phyloP scores from a whole-genome alignment of 495 filamentous ascomycete genomes.

The Letharia columbiana region DNA sequence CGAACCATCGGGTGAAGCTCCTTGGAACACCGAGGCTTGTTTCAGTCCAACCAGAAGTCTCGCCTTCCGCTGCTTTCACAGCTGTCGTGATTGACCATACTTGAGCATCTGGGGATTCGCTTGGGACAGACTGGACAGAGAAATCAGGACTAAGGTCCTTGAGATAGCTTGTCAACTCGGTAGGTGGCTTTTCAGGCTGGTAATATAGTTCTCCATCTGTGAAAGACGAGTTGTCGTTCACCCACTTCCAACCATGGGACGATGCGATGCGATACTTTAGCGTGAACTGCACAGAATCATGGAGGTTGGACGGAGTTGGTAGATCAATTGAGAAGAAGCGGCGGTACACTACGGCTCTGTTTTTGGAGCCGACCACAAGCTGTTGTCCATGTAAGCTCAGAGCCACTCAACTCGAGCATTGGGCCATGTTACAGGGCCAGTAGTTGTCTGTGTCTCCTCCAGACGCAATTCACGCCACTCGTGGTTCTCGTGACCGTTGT shows the following conservation, averaged over 20 bases:
- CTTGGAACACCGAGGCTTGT: slow-evolving; percentile 58
- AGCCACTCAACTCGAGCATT: slow-evolving; percentile 28
- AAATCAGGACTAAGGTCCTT: slow-evolving; percentile 49
- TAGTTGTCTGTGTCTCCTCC: slow-evolving; percentile 25
- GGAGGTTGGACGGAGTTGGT: slow-evolving; percentile 25
- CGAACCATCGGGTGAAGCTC: slow-evolving; percentile 55
- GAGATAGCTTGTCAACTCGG: slow-evolving; percentile 54
- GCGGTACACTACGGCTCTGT: slow-evolving; percentile 21
- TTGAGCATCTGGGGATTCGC: slow-evolving; percentile 60
- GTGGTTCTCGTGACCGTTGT: slow-evolving; percentile 43
- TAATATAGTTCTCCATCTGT: slow-evolving; percentile 58
- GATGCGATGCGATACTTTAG: slow-evolving; percentile 56
- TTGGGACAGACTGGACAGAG: slow-evolving; percentile 44
- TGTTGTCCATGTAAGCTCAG: slow-evolving; percentile 31
- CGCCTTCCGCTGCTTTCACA: slow-evolving; percentile 45
- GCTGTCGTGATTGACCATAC: slow-evolving; percentile 60
- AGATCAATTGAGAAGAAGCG: slow-evolving; percentile 35
- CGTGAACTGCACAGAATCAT: slow-evolving; percentile 55
- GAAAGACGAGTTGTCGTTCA: slow-evolving; percentile 50
- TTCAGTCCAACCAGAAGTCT: slow-evolving; percentile 45
- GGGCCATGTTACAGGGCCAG: slow-evolving; percentile 32
- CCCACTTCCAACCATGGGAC: slow-evolving; percentile 64
- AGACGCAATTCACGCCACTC: slow-evolving; percentile 36
- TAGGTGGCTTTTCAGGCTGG: slow-evolving; percentile 27
- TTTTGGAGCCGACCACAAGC: slow-evolving; percentile 31